These are phyloP conservation scores for Rhizophagus prolifer DNA, from an alignment of 192 early-diverging fungal genomes.

Conservation along the genomic window DNA sequence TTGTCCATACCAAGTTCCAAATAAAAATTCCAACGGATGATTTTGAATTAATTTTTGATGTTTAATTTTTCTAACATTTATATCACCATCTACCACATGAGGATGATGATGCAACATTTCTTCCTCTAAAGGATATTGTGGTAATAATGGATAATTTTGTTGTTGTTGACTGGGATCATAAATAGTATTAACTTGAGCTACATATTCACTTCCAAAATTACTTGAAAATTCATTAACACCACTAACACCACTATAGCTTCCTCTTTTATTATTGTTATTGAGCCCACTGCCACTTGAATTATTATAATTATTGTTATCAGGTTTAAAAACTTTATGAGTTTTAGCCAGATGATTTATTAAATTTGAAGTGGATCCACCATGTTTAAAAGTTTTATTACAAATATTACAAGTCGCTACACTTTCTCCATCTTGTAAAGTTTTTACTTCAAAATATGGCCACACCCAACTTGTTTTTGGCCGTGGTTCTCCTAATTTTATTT, in stretches of 20 bases:
- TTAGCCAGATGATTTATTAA: slow-evolving; percentile 11
- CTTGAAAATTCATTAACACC: neutral
- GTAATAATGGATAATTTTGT: neutral
- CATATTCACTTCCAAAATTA: neutral
- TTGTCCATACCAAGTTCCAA: slow-evolving; percentile 17
- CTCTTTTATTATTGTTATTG: neutral
- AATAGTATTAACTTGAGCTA: neutral
- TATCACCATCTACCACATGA: neutral
- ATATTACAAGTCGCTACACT: neutral
- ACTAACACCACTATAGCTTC: neutral
- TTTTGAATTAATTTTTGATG: neutral
- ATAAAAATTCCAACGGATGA: slow-evolving; percentile 23
- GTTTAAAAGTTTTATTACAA: slow-evolving; percentile 9
- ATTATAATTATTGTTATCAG: neutral
- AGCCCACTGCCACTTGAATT: neutral
- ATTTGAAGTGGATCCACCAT: slow-evolving; percentile 10
- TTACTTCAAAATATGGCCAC: slow-evolving; percentile 11
- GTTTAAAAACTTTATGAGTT: slow-evolving; percentile 2
- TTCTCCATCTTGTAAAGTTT: slow-evolving; percentile 15
- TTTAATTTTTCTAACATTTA: neutral
- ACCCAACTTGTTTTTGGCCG: slow-evolving; percentile 9
- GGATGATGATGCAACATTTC: neutral
- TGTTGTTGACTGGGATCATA: neutral
- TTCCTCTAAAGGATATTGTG: neutral
- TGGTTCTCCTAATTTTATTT: slow-evolving; percentile 16